These are phyloP conservation scores for Cutaneotrichosporon sp. DNA, from an alignment of 1,284 basidiomycete genomes.

Conservation along the genomic window DNA sequence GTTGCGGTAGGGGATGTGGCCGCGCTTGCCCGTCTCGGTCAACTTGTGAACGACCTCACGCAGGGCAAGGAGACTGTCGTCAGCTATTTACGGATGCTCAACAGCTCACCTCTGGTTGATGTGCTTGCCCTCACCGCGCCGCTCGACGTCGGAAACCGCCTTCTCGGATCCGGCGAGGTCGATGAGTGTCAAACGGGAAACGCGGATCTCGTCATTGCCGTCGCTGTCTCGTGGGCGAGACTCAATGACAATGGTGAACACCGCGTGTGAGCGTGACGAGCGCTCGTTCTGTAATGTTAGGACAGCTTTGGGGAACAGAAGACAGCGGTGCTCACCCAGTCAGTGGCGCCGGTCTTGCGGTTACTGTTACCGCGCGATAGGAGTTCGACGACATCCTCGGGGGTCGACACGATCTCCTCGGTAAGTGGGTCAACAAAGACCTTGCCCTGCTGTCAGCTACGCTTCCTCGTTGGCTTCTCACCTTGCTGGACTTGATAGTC, in stretches of 20 bases:
- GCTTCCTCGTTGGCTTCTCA: conserved; percentile 15
- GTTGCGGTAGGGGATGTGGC: conserved; percentile 56
- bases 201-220: conserved; percentile 40
- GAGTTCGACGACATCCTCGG: conserved; percentile 51
- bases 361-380: conserved; percentile 52
- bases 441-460: conserved; percentile 36
- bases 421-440: conserved; percentile 52
- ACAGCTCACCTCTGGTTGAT: conserved; percentile 53
- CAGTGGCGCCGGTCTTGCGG: conserved; percentile 54
- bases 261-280: conserved; percentile 53
- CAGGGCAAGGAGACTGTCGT: conserved; percentile 49
- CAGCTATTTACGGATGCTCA: conserved; percentile 5
- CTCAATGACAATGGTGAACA: conserved; percentile 54
- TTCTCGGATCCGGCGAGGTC: conserved; percentile 57
- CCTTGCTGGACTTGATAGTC: conserved; percentile 43
- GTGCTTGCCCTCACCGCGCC: conserved; percentile 55
- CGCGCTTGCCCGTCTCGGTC: conserved; percentile 47
- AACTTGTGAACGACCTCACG: conserved; percentile 57
- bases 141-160: conserved; percentile 53
- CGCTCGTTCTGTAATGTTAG: conserved; percentile 55
- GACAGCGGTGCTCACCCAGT: conserved; percentile 50
- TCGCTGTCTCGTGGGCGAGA: conserved; percentile 38
- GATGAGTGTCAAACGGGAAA: conserved; percentile 34
- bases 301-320: too few relatives aligned
- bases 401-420: conserved; percentile 54